These are phyloP conservation scores for Auriculariales sp. DNA, from an alignment of 768 basidiomycete genomes.

Conservation along the genomic window DNA sequence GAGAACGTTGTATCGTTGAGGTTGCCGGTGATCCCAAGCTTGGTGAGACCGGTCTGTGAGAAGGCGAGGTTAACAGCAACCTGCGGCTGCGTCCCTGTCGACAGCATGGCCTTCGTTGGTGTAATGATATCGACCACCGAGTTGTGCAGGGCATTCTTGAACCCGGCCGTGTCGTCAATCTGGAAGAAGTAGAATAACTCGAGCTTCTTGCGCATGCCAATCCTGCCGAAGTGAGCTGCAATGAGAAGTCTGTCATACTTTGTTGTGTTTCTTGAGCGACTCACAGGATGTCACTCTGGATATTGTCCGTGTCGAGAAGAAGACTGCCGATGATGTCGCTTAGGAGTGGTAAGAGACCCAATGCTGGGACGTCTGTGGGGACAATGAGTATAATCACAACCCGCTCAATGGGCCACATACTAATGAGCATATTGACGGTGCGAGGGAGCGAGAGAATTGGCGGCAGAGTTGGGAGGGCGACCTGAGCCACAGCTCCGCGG, in stretches of 20 bases:
- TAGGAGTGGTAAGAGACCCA: too few species aligned
- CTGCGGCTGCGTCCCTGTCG: conserved; percentile 1
- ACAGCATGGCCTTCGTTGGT: not conserved
- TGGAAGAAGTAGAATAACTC: conserved; percentile 39
- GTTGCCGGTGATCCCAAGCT: conserved; percentile 4
- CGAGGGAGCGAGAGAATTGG: too few species aligned
- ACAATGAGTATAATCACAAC: too few species aligned
- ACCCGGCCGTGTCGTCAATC: conserved; percentile 27
- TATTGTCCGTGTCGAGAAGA: too few species aligned
- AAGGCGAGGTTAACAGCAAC: conserved; percentile 7
- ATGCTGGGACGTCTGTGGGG: too few species aligned
- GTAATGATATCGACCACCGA: not conserved
- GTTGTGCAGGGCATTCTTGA: conserved; percentile 16
- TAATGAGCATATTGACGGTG: too few species aligned
- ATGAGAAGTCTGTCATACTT: not conserved
- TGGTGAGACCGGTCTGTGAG: conserved; percentile 5
- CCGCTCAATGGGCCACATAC: too few species aligned
- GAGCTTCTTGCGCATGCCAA: conserved; percentile 40
- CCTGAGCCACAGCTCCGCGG: too few species aligned
- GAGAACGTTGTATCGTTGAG: conserved; percentile 2
- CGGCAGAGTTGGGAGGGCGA: too few species aligned
- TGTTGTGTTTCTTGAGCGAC: too few species aligned
- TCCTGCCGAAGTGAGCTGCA: conserved; percentile 17
- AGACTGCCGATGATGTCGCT: too few species aligned
- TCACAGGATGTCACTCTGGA: not conserved